A percentile compares a stretch with the other conserved stretches of the same genome.
Evolutionary conservation across 2,329 filamentous ascomycete genomes (phyloP).

Genomic region (Eurotiales sp.): DNA sequence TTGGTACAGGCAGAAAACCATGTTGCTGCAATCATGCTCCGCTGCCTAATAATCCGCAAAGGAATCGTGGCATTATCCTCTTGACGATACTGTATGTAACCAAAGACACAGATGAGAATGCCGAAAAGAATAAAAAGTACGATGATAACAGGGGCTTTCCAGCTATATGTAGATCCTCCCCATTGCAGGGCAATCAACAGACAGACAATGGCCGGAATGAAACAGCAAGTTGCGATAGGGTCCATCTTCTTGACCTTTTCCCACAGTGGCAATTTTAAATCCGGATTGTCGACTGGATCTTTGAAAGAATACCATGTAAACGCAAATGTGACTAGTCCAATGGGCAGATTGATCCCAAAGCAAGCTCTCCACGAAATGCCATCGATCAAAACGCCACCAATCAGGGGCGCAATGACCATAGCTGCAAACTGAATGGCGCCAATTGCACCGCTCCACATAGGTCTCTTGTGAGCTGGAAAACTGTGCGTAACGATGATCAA

Average conservation of each 20-base stretch:
- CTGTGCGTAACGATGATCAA: constrained; percentile 35
- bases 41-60: constrained; percentile 40
- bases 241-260: constrained; percentile 33
- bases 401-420: constrained; percentile 37
- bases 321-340: constrained; percentile 20
- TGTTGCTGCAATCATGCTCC: constrained; percentile 35
- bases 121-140: constrained; percentile 49
- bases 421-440: constrained; percentile 17
- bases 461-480: constrained; percentile 28
- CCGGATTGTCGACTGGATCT: constrained; percentile 21
- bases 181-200: constrained; percentile 48
- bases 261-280: constrained; percentile 11
- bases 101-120: constrained; percentile 31
- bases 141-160: constrained; percentile 44
- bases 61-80: background rate
- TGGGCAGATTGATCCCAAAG: constrained; percentile 50
- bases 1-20: background rate
- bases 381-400: constrained; percentile 26
- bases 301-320: constrained; percentile 25
- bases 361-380: constrained; percentile 50
- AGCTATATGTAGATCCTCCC: constrained; percentile 37
- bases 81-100: constrained; percentile 26
- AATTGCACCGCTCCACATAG: constrained; percentile 29
- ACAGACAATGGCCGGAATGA: constrained; percentile 46
- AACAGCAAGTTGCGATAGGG: constrained; percentile 41